These are phyloP conservation scores for Carallia pectinifolia DNA, from an alignment of 345 rosid genomes.

Conservation along the genomic window DNA sequence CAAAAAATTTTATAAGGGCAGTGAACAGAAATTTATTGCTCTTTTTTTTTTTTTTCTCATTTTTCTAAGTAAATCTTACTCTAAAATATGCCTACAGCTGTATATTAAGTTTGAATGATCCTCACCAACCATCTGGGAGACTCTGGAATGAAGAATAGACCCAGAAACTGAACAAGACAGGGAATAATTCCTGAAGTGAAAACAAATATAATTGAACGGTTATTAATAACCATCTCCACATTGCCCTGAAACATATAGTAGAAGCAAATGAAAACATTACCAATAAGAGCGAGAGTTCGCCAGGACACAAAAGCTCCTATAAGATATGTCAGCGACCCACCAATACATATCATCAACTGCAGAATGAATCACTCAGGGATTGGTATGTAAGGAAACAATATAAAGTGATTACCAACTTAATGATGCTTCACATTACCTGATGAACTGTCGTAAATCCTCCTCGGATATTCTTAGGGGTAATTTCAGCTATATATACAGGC, in stretches of 20 bases:
- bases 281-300: slow-evolving; percentile 62
- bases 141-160: slow-evolving; percentile 48
- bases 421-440: slow-evolving; percentile 39
- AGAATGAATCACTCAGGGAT: slow-evolving; percentile 15
- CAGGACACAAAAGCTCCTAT: slow-evolving; percentile 65
- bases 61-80: background rate
- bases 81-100: background rate
- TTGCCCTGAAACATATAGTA: background rate
- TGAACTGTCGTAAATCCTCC: slow-evolving; percentile 73
- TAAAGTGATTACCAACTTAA: background rate
- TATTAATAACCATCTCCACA: background rate
- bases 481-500: slow-evolving; percentile 81
- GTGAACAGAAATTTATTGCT: background rate
- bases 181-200: slow-evolving; percentile 38
- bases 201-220: slow-evolving; percentile 6
- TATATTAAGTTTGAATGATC: background rate
- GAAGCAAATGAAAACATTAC: slow-evolving; percentile 31
- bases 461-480: slow-evolving; percentile 68
- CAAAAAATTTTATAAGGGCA: background rate
- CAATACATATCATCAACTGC: slow-evolving; percentile 76
- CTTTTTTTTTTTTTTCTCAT: background rate
- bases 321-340: slow-evolving; percentile 60
- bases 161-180: slow-evolving; percentile 35
- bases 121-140: slow-evolving; percentile 75
- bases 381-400: background rate